Percentiles rank a stretch among this genome's conserved stretches.
These are phyloP conservation scores for Umbelopsis isabellina DNA, from an alignment of 192 early-diverging fungal genomes.

Conservation along the genomic window DNA sequence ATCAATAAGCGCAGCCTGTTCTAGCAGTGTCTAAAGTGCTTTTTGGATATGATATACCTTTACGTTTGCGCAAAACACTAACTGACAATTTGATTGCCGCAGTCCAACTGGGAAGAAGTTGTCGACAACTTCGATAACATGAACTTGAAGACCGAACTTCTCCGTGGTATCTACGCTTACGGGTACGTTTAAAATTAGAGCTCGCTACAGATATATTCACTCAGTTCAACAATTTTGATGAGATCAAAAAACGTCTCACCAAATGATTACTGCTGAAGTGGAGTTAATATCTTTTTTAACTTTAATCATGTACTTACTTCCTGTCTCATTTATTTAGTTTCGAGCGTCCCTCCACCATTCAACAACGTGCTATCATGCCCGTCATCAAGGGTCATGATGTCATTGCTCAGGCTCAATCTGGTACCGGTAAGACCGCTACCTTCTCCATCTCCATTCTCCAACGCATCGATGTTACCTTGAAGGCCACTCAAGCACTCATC, in stretches of 20 bases:
- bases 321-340: constrained; percentile 66
- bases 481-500: constrained; percentile 93
- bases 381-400: constrained; percentile 90
- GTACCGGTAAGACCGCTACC: constrained; percentile 98
- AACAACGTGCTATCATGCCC: constrained; percentile 93
- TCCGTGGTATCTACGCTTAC: constrained; percentile 98
- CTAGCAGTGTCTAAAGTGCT: neutral
- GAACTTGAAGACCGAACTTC: constrained; percentile 85
- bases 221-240: neutral
- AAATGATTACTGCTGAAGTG: neutral
- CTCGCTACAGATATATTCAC: neutral
- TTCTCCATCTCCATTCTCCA: constrained; percentile 95
- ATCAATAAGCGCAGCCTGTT: neutral
- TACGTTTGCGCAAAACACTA: neutral
- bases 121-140: constrained; percentile 97
- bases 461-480: constrained; percentile 81
- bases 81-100: constrained; percentile 17
- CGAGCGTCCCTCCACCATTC: constrained; percentile 95
- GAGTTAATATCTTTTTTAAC: neutral
- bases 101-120: constrained; percentile 96
- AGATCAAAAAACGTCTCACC: neutral
- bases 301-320: neutral
- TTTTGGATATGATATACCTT: neutral
- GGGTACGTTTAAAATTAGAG: constrained; percentile 60
- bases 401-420: constrained; percentile 97